phyloP scores from a whole-genome alignment of 1,284 basidiomycete genomes.

The Trichosporon inkin region DNA sequence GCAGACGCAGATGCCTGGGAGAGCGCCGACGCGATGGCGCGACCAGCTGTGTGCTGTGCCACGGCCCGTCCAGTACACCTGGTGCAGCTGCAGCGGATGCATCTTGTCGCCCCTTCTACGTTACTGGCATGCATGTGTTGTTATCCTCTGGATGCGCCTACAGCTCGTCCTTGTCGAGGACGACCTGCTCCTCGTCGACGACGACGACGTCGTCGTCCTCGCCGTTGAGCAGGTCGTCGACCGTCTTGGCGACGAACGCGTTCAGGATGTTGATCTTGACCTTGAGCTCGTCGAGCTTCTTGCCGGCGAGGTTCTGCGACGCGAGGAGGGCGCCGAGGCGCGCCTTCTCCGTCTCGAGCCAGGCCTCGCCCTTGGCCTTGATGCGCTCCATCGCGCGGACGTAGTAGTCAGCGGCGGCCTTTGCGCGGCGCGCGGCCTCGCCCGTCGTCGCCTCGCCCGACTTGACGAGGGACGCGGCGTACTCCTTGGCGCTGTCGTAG shows the following conservation, averaged over 20 bases:
- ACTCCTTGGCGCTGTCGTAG: slow-evolving; percentile 57
- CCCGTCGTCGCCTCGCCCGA: background rate
- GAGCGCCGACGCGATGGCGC: too few relatives aligned
- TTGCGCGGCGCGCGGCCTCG: slow-evolving; percentile 34
- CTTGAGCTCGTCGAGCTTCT: slow-evolving; percentile 90
- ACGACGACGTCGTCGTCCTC: background rate
- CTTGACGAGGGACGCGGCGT: slow-evolving; percentile 28
- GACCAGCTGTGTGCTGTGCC: too few relatives aligned
- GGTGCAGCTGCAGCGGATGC: too few relatives aligned
- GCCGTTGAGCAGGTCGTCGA: slow-evolving; percentile 5
- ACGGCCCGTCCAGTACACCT: too few relatives aligned
- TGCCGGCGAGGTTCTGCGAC: slow-evolving; percentile 56
- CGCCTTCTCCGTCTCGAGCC: slow-evolving; percentile 79
- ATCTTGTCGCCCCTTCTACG: too few relatives aligned
- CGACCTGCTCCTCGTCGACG: slow-evolving; percentile 3
- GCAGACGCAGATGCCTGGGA: too few relatives aligned
- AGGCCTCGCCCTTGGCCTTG: slow-evolving; percentile 64
- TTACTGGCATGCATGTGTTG: too few relatives aligned
- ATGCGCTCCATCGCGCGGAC: slow-evolving; percentile 88
- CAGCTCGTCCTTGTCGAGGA: background rate
- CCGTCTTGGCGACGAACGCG: slow-evolving; percentile 63
- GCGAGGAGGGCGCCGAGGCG: slow-evolving; percentile 53
- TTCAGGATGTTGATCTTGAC: slow-evolving; percentile 82
- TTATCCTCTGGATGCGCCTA: too few relatives aligned
- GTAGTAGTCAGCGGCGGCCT: slow-evolving; percentile 69